A percentile compares a stretch with the other conserved stretches of the same genome.
phyloP scores from a whole-genome alignment of 495 filamentous ascomycete species.

The Recurvomyces mirabilis region DNA sequence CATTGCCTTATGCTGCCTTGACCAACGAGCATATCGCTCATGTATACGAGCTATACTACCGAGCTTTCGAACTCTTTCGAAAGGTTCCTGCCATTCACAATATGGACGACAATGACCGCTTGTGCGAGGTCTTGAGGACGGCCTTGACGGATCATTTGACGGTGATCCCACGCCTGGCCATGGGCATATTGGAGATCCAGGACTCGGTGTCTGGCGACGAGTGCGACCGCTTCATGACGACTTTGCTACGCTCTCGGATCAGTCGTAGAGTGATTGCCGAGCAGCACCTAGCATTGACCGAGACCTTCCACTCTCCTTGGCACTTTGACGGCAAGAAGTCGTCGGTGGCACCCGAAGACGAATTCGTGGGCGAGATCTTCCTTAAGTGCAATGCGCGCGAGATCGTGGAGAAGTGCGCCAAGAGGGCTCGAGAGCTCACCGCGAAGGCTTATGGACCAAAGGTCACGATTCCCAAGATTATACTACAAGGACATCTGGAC shows the following conservation, averaged over 20 bases:
- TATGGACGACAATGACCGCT: constrained; percentile 79
- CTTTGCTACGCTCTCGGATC: constrained; percentile 82
- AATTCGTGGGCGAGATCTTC: constrained; percentile 93
- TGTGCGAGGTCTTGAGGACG: constrained; percentile 68
- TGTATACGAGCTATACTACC: constrained; percentile 94
- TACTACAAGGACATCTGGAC: constrained; percentile 72
- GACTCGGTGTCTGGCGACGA: constrained; percentile 64
- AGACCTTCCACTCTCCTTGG: constrained; percentile 87
- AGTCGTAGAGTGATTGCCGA: constrained; percentile 94
- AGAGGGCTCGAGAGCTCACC: constrained; percentile 57
- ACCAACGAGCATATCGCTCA: constrained; percentile 88
- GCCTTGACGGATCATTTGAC: constrained; percentile 80
- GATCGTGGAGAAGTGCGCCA: constrained; percentile 72
- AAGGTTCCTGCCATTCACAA: constrained; percentile 72
- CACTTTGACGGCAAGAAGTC: constrained; percentile 63
- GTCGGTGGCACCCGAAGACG: constrained; percentile 47
- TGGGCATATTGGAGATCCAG: constrained; percentile 82
- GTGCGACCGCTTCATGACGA: constrained; percentile 92
- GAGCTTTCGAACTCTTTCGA: constrained; percentile 82
- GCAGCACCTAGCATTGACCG: constrained; percentile 91
- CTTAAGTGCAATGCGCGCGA: constrained; percentile 86
- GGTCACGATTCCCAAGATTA: constrained; percentile 63
- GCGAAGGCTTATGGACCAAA: constrained; percentile 58
- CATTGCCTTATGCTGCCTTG: constrained; percentile 87
- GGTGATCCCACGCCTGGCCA: constrained; percentile 86